These are phyloP conservation scores for Gynostemma pentaphyllum DNA, from an alignment of 306 rosid genomes.

Conservation along the genomic window DNA sequence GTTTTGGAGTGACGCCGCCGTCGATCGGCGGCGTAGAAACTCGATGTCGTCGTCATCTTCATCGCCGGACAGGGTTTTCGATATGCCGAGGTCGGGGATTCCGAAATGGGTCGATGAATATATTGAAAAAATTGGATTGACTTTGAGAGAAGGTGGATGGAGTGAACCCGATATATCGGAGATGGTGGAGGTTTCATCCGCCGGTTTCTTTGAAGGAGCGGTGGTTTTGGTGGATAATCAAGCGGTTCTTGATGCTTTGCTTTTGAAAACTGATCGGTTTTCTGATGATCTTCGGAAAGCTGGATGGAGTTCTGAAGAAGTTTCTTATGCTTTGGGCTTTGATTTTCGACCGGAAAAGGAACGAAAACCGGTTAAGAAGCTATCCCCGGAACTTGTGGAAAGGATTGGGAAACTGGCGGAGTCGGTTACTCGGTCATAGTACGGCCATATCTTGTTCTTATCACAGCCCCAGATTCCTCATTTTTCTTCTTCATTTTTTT, in stretches of 20 bases:
- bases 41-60: constrained; percentile 38
- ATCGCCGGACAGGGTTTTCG: constrained; percentile 67
- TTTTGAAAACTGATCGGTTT: constrained; percentile 58
- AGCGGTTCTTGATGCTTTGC: constrained; percentile 71
- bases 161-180: constrained; percentile 69
- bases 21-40: constrained; percentile 58
- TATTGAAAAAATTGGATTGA: constrained; percentile 66
- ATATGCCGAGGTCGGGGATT: constrained; percentile 30
- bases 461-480: not conserved
- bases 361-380: constrained; percentile 63
- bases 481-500: not conserved
- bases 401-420: constrained; percentile 78
- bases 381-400: constrained; percentile 64
- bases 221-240: constrained; percentile 76
- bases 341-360: constrained; percentile 89
- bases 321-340: constrained; percentile 75
- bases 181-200: constrained; percentile 62
- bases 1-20: constrained; percentile 92
- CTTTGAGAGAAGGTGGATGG: constrained; percentile 77
- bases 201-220: constrained; percentile 72
- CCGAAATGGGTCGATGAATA: constrained; percentile 86
- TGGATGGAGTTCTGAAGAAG: constrained; percentile 99
- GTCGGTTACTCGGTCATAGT: constrained; percentile 64
- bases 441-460: constrained; percentile 8
- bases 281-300: constrained; percentile 82